phyloP scores from a whole-genome alignment of 495 filamentous ascomycete species.

The Chaetomium tenue region DNA sequence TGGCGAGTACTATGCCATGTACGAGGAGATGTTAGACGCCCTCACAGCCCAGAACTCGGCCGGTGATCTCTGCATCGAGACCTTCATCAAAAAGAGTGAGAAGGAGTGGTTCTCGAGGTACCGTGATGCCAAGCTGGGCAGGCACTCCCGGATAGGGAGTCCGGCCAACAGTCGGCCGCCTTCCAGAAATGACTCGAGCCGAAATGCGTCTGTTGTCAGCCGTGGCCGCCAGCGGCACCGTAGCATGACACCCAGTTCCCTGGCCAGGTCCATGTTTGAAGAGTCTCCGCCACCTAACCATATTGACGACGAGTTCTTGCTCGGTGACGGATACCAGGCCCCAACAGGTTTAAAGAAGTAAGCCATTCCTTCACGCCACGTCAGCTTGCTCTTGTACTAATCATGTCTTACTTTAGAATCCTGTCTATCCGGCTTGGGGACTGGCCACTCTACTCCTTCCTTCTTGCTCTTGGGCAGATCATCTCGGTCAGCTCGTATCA shows the following conservation, averaged over 20 bases:
- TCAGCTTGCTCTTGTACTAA: neutral
- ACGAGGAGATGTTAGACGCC: slow-evolving; percentile 54
- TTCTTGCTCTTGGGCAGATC: slow-evolving; percentile 66
- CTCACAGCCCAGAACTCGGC: slow-evolving; percentile 56
- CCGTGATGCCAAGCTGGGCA: slow-evolving; percentile 57
- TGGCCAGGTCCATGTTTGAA: slow-evolving; percentile 36
- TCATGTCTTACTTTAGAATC: slow-evolving; percentile 17
- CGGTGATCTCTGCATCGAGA: slow-evolving; percentile 59
- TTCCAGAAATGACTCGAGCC: slow-evolving; percentile 26
- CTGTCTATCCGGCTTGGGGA: slow-evolving; percentile 49
- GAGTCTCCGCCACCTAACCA: slow-evolving; percentile 28
- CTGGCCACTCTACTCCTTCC: slow-evolving; percentile 72
- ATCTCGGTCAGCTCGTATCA: slow-evolving; percentile 68
- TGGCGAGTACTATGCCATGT: slow-evolving; percentile 56
- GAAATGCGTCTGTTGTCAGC: slow-evolving; percentile 35
- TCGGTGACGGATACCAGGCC: slow-evolving; percentile 63
- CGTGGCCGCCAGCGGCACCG: slow-evolving; percentile 35
- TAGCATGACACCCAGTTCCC: slow-evolving; percentile 34
- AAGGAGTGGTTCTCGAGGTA: slow-evolving; percentile 63
- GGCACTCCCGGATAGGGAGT: slow-evolving; percentile 24
- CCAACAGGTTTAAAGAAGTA: slow-evolving; percentile 62
- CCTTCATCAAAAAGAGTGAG: slow-evolving; percentile 60
- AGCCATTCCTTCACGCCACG: slow-evolving; percentile 24
- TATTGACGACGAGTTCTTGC: slow-evolving; percentile 55
- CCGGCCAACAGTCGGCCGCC: slow-evolving; percentile 25